Percentiles rank a stretch among this genome's conserved stretches.
These are phyloP conservation scores for Dactylellina haptotyla DNA, from an alignment of 2,329 filamentous ascomycete species.

Conservation along the genomic window DNA sequence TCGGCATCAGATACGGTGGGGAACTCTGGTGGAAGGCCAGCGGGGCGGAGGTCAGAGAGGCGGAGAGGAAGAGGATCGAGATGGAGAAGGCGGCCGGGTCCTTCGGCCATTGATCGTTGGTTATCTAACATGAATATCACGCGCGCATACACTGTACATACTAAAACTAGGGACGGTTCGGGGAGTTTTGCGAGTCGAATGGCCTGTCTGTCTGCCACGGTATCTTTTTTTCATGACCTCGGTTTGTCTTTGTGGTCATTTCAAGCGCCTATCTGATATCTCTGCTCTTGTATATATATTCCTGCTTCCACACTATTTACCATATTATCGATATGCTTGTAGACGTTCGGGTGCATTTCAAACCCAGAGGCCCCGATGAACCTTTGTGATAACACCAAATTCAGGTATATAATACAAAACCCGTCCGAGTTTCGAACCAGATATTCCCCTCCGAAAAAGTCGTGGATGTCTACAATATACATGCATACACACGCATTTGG, in stretches of 20 bases:
- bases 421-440: no score
- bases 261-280: slow-evolving; percentile 26
- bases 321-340: no score
- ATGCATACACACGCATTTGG: no score
- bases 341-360: no score
- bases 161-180: neutral
- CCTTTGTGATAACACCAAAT: no score
- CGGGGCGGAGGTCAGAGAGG: slow-evolving; percentile 72
- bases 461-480: no score
- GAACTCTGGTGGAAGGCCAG: slow-evolving; percentile 93
- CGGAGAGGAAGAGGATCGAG: slow-evolving; percentile 60
- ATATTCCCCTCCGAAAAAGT: no score
- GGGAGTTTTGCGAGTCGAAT: slow-evolving; percentile 36
- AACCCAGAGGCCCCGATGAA: no score
- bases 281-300: slow-evolving; percentile 30
- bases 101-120: neutral
- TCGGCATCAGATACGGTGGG: slow-evolving; percentile 86
- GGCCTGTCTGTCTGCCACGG: neutral
- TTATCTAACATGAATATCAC: neutral
- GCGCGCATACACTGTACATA: slow-evolving; percentile 3
- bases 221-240: neutral
- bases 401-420: no score
- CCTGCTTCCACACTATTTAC: neutral
- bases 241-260: neutral
- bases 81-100: slow-evolving; percentile 40